Evolutionary conservation across 1,284 basidiomycete species (phyloP).

Genomic region (Abortiporus biennis): DNA sequence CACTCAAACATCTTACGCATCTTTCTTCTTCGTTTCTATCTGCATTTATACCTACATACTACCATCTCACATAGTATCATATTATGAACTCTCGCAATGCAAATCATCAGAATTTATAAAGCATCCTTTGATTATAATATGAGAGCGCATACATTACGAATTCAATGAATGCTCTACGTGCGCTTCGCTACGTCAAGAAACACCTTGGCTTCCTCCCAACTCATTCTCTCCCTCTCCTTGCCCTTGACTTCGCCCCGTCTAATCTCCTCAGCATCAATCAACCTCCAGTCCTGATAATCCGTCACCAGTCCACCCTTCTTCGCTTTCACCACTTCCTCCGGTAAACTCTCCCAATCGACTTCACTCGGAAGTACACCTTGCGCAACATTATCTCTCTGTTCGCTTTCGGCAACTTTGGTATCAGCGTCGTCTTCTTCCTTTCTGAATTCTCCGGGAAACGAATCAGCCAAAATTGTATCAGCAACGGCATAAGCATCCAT

Average conservation of each 20-base stretch:
- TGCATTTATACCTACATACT: too few species aligned
- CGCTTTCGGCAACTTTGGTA: conserved; percentile 9
- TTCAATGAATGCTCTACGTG: background rate
- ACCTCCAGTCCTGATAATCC: conserved; percentile 65
- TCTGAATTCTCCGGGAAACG: conserved; percentile 19
- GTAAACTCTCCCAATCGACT: conserved; percentile 38
- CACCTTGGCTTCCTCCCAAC: conserved; percentile 47
- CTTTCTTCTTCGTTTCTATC: too few species aligned
- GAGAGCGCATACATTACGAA: too few species aligned
- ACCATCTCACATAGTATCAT: too few species aligned
- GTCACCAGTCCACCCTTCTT: conserved; percentile 42
- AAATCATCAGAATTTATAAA: too few species aligned
- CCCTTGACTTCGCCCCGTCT: conserved; percentile 47
- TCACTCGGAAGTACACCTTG: conserved; percentile 43
- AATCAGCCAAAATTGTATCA: conserved; percentile 63
- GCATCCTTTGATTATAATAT: too few species aligned
- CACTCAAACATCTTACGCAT: too few species aligned
- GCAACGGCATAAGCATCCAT: conserved; percentile 84
- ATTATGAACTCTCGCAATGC: too few species aligned
- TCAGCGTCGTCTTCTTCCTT: conserved; percentile 10
- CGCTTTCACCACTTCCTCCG: conserved; percentile 51
- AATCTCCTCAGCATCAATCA: conserved; percentile 62
- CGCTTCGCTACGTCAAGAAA: conserved; percentile 27
- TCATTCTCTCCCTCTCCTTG: conserved; percentile 79
- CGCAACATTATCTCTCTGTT: conserved; percentile 42